A percentile compares a stretch with the other conserved stretches of the same genome.
Conservation (phyloP, 2,329 filamentous ascomycete species). For the Leptosphaerulina australis region DNA sequence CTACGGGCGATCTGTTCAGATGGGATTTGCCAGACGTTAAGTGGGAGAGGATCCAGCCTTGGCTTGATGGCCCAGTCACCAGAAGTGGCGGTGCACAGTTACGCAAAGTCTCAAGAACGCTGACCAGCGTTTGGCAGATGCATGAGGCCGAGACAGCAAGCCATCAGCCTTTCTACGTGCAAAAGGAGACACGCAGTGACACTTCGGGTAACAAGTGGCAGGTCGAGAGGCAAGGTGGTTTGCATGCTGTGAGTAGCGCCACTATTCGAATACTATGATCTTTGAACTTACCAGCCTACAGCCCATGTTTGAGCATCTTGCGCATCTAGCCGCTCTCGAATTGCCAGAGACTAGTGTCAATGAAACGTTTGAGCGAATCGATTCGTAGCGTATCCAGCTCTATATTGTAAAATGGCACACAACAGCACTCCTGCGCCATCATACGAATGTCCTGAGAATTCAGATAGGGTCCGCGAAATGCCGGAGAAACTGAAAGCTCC, state of each 20-base stretch:
- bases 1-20: slow-evolving; percentile 25
- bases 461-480: background rate
- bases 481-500: slow-evolving; percentile 20
- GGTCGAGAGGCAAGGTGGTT: slow-evolving; percentile 24
- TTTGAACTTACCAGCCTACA: slow-evolving; percentile 3
- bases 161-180: slow-evolving; percentile 27
- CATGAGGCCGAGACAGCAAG: slow-evolving; percentile 4
- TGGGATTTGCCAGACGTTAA: slow-evolving; percentile 39
- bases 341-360: slow-evolving; percentile 15
- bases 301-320: slow-evolving; percentile 21
- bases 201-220: slow-evolving; percentile 18
- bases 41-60: slow-evolving; percentile 34
- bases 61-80: slow-evolving; percentile 32
- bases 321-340: slow-evolving; percentile 10
- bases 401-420: background rate
- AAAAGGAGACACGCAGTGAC: slow-evolving; percentile 28
- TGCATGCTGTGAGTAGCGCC: slow-evolving; percentile 24
- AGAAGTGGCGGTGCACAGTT: slow-evolving; percentile 9
- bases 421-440: background rate
- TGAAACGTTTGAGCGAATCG: slow-evolving; percentile 23
- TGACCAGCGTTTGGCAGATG: slow-evolving; percentile 21
- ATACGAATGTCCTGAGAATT: background rate
- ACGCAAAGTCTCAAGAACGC: slow-evolving; percentile 27
- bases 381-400: slow-evolving; percentile 7
- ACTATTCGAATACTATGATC: background rate